phyloP scores from a whole-genome alignment of 179 eudicot genomes.

The Dionaea muscipula region DNA sequence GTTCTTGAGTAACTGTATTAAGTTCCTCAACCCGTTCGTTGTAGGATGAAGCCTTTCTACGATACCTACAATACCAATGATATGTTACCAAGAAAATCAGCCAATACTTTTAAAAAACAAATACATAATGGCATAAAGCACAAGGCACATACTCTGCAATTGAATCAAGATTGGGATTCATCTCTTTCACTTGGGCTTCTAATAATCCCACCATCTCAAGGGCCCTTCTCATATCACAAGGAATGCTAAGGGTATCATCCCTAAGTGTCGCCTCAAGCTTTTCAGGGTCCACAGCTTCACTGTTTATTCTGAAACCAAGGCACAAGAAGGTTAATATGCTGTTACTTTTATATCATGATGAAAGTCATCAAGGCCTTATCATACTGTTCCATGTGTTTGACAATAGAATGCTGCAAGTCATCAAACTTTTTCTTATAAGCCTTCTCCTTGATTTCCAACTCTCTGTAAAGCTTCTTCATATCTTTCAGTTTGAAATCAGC shows the following conservation, averaged over 20 bases:
- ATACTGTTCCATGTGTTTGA: slow-evolving; percentile 87
- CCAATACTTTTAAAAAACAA: slow-evolving; percentile 2
- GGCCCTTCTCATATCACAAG: slow-evolving; percentile 60
- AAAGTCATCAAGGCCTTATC: slow-evolving; percentile 10
- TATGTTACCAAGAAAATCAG: slow-evolving; percentile 6
- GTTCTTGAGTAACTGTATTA: slow-evolving; percentile 60
- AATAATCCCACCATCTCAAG: slow-evolving; percentile 75
- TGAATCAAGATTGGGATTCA: slow-evolving; percentile 97
- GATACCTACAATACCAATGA: slow-evolving; percentile 37
- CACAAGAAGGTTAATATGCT: background rate
- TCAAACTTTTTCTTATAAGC: slow-evolving; percentile 66
- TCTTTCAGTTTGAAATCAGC: slow-evolving; percentile 92
- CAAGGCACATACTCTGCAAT: slow-evolving; percentile 62
- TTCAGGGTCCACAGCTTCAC: slow-evolving; percentile 75
- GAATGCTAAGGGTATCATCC: slow-evolving; percentile 45
- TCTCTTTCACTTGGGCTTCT: slow-evolving; percentile 91
- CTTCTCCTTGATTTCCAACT: slow-evolving; percentile 72
- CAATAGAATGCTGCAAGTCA: slow-evolving; percentile 48
- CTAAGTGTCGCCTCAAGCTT: slow-evolving; percentile 61
- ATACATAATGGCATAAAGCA: background rate
- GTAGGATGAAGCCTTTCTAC: slow-evolving; percentile 57
- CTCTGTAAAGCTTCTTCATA: slow-evolving; percentile 63
- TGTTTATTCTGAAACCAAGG: slow-evolving; percentile 46
- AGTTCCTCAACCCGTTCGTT: slow-evolving; percentile 83
- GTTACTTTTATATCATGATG: background rate